Evolutionary conservation across 2,329 filamentous ascomycete genomes (phyloP).

Genomic region (Trichoderma atroviride): DNA sequence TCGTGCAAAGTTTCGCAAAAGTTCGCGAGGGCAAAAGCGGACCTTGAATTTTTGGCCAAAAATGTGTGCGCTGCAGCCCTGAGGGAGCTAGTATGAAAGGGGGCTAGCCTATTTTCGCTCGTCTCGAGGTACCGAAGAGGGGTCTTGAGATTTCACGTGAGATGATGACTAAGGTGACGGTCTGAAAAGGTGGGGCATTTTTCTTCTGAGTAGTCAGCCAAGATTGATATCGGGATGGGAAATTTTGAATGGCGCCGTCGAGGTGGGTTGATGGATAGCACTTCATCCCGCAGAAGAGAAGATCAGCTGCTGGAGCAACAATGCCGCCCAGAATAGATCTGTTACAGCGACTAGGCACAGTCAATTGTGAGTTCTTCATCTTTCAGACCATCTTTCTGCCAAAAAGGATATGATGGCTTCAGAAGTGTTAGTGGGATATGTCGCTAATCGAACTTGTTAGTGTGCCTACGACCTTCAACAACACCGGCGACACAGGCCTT

Average conservation of each 20-base stretch:
- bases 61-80: constrained; percentile 47
- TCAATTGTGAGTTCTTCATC: constrained; percentile 57
- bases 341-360: constrained; percentile 60
- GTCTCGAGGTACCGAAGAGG: not conserved
- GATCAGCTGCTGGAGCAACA: constrained; percentile 33
- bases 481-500: constrained; percentile 52
- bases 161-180: constrained; percentile 23
- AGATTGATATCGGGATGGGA: constrained; percentile 31
- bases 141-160: constrained; percentile 41
- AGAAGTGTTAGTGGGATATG: not conserved
- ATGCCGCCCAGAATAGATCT: constrained; percentile 71
- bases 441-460: constrained; percentile 41
- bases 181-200: constrained; percentile 12
- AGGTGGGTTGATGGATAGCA: constrained; percentile 6
- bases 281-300: constrained; percentile 14
- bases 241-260: constrained; percentile 39
- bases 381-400: not conserved
- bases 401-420: not conserved
- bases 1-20: constrained; percentile 42
- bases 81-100: constrained; percentile 33
- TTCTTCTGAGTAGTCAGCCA: constrained; percentile 11
- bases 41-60: constrained; percentile 42
- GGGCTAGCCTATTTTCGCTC: constrained; percentile 32
- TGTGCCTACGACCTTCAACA: constrained; percentile 61
- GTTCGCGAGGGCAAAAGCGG: constrained; percentile 43